These are phyloP conservation scores for Diaporthe sp. DNA, from an alignment of 2,329 filamentous ascomycete genomes.

Conservation along the genomic window DNA sequence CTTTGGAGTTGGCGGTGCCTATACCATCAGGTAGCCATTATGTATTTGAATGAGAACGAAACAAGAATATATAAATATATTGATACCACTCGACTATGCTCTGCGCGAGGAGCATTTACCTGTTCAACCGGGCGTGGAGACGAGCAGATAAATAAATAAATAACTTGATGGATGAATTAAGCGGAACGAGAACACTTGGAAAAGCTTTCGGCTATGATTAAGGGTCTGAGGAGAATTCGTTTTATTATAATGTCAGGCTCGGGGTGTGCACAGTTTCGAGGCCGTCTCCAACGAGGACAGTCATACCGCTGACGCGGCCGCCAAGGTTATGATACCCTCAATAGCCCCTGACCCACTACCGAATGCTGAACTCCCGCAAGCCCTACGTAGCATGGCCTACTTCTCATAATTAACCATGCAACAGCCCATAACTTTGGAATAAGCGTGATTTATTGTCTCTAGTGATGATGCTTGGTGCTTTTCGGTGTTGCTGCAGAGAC, in stretches of 20 bases:
- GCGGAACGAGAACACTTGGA: not conserved
- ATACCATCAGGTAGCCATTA: slow-evolving; percentile 17
- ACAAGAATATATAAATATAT: not conserved
- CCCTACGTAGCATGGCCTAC: not conserved
- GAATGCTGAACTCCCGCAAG: not conserved
- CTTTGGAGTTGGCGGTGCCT: slow-evolving; percentile 30
- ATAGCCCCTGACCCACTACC: slow-evolving; percentile 12
- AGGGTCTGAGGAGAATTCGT: not conserved
- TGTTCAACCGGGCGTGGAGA: not conserved
- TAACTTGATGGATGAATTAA: not conserved
- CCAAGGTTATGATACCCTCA: slow-evolving; percentile 22
- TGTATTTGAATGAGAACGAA: slow-evolving; percentile 12
- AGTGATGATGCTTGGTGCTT: not conserved
- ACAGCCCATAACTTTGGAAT: too few relatives aligned
- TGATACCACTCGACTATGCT: too few relatives aligned
- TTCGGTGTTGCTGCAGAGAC: not conserved
- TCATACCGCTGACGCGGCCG: not conserved
- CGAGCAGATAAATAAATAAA: not conserved
- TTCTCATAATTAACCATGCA: not conserved
- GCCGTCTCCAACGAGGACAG: not conserved
- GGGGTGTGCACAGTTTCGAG: not conserved
- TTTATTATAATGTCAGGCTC: not conserved
- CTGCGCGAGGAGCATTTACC: not conserved
- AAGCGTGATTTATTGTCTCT: not conserved
- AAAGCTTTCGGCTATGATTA: not conserved